Evolutionary conservation across 371 early-diverging fungal genomes (phyloP).

Genomic region (Nosema bombycis): DNA sequence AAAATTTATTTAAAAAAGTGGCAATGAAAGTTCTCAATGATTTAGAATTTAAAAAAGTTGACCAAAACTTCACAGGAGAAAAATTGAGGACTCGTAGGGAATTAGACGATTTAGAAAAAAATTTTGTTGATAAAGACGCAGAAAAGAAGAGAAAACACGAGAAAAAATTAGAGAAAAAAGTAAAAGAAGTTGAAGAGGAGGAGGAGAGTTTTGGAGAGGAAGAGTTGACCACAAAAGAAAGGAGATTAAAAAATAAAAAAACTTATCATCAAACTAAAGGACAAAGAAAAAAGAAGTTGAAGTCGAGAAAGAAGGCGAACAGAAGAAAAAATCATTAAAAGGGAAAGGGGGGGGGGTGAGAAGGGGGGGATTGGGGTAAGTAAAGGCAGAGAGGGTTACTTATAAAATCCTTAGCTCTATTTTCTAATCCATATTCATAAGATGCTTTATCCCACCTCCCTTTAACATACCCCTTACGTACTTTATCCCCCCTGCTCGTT

Average conservation of each 20-base stretch:
- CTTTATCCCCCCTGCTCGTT: too few relatives aligned
- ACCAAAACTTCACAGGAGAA: not conserved
- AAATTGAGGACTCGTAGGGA: conserved; percentile 33
- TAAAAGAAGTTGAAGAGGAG: not conserved
- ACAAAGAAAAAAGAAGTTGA: conserved; percentile 20
- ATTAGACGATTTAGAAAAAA: conserved; percentile 27
- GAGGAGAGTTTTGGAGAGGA: conserved; percentile 10
- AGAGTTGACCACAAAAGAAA: conserved; percentile 28
- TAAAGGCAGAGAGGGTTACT: not conserved
- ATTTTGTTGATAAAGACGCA: not conserved
- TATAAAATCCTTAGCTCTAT: not conserved
- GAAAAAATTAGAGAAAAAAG: conserved; percentile 21
- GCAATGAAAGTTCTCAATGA: not conserved
- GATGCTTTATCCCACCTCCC: too few relatives aligned
- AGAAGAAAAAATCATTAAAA: conserved; percentile 9
- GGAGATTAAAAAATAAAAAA: conserved; percentile 26
- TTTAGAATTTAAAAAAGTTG: conserved; percentile 5
- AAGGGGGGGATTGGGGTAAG: not conserved
- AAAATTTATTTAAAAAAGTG: conserved; percentile 37
- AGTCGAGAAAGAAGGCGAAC: conserved; percentile 23
- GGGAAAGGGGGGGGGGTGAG: not conserved
- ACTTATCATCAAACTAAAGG: conserved; percentile 21
- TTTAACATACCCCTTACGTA: too few relatives aligned
- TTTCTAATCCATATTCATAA: not conserved
- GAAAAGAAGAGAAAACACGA: conserved; percentile 15